phyloP scores from a whole-genome alignment of 2,329 filamentous ascomycete genomes.

The Neocatenulostroma microsporum region DNA sequence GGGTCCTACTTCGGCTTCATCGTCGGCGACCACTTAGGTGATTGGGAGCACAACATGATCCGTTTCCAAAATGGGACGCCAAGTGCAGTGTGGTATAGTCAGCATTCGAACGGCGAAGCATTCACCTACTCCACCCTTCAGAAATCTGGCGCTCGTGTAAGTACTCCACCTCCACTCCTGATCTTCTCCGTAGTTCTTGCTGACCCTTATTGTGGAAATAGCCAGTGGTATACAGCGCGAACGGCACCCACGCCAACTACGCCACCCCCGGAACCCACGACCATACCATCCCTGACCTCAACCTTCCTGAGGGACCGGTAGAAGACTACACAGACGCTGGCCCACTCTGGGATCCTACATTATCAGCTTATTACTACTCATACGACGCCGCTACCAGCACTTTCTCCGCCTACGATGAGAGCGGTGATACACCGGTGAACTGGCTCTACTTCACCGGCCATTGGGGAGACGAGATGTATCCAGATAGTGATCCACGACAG shows the following conservation, averaged over 20 bases:
- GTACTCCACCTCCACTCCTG: too few species aligned
- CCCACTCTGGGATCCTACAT: slow-evolving; percentile 52
- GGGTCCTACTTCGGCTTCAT: slow-evolving; percentile 30
- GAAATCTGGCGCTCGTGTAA: too few species aligned
- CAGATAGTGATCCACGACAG: slow-evolving; percentile 43
- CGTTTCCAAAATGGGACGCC: slow-evolving; percentile 53
- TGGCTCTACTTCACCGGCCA: slow-evolving; percentile 51
- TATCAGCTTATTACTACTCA: slow-evolving; percentile 49
- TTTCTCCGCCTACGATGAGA: slow-evolving; percentile 44
- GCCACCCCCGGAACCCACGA: slow-evolving; percentile 53
- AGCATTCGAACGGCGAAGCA: slow-evolving; percentile 56
- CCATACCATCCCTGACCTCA: slow-evolving; percentile 54
- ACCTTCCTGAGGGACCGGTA: slow-evolving; percentile 47
- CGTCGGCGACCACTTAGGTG: slow-evolving; percentile 51
- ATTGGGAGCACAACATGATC: slow-evolving; percentile 59
- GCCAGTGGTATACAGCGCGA: slow-evolving; percentile 52
- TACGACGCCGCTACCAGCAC: slow-evolving; percentile 35
- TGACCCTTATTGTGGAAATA: too few species aligned
- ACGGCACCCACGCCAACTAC: slow-evolving; percentile 59
- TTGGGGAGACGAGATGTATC: slow-evolving; percentile 57
- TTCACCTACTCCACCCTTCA: too few species aligned
- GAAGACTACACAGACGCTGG: slow-evolving; percentile 51
- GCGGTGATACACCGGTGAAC: slow-evolving; percentile 42
- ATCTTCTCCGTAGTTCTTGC: too few species aligned
- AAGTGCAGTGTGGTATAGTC: slow-evolving; percentile 53